Percentiles rank a stretch among this genome's conserved stretches.
phyloP scores from a whole-genome alignment of 768 basidiomycete species.

The Guyanaporus albipodus region DNA sequence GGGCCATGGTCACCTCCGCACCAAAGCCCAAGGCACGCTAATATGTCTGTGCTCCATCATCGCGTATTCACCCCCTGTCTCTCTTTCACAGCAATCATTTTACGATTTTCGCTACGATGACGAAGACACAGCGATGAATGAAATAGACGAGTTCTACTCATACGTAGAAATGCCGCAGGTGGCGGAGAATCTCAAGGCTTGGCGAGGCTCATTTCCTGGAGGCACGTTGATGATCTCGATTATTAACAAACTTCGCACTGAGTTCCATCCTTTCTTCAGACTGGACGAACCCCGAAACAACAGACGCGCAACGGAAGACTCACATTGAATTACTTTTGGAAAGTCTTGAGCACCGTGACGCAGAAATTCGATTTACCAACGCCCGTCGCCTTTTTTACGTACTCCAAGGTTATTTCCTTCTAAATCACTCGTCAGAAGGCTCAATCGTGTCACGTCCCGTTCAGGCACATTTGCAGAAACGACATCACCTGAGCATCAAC shows the following conservation, averaged over 20 bases:
- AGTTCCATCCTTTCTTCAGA: constrained; percentile 39
- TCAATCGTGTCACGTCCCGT: constrained; percentile 9
- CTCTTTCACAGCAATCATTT: constrained; percentile 61
- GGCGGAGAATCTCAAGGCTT: constrained; percentile 80
- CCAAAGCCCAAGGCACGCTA: constrained; percentile 70
- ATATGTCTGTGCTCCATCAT: constrained; percentile 6
- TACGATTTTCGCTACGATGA: constrained; percentile 96
- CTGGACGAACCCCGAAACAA: constrained; percentile 66
- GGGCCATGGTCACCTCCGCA: constrained; percentile 61
- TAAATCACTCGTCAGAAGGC: background rate
- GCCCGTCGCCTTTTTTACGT: constrained; percentile 87
- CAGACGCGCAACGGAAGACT: constrained; percentile 56
- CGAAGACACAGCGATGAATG: constrained; percentile 92
- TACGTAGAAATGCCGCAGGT: constrained; percentile 94
- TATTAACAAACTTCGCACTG: background rate
- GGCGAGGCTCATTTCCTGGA: constrained; percentile 77
- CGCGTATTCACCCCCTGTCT: constrained; percentile 17
- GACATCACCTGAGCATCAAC: constrained; percentile 86
- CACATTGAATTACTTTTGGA: constrained; percentile 82
- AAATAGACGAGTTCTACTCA: constrained; percentile 97
- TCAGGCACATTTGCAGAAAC: constrained; percentile 90
- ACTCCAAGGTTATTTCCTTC: constrained; percentile 65
- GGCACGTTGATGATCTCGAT: constrained; percentile 42
- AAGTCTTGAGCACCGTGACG: constrained; percentile 81
- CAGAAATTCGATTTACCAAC: constrained; percentile 80